A percentile compares a stretch with the other conserved stretches of the same genome.
phyloP scores from a whole-genome alignment of 1,284 basidiomycete genomes.

The Takashimella koratensis region DNA sequence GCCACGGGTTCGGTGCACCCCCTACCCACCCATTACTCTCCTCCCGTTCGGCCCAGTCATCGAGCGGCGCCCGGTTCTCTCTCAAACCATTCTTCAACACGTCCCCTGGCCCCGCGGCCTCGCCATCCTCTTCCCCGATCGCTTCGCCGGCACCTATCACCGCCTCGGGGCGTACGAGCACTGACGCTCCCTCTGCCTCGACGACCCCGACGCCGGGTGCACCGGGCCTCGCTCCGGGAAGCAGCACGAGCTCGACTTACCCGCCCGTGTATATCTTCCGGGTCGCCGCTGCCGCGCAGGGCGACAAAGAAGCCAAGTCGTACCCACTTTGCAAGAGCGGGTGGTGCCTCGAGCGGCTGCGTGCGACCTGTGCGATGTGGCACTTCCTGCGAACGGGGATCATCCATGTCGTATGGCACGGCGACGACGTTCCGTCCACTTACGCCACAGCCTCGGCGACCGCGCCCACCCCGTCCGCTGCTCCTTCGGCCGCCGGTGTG shows the following conservation, averaged over 20 bases:
- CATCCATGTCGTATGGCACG: slow-evolving; percentile 80
- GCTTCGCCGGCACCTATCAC: slow-evolving; percentile 26
- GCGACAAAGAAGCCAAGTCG: slow-evolving; percentile 31
- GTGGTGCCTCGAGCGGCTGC: slow-evolving; percentile 56
- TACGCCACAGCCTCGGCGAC: not conserved
- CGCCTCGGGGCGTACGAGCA: slow-evolving; percentile 11
- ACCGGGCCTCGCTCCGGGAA: not conserved
- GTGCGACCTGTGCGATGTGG: slow-evolving; percentile 88
- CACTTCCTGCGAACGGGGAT: slow-evolving; percentile 77
- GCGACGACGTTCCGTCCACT: slow-evolving; percentile 54
- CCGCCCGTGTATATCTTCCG: slow-evolving; percentile 48
- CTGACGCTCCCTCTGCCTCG: slow-evolving; percentile 6
- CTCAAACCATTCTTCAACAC: slow-evolving; percentile 41
- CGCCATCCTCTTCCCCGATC: slow-evolving; percentile 29
- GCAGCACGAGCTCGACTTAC: slow-evolving; percentile 6
- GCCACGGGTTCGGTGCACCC: slow-evolving; percentile 30
- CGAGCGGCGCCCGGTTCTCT: slow-evolving; percentile 54
- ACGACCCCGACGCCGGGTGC: slow-evolving; percentile 5
- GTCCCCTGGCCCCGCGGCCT: slow-evolving; percentile 18
- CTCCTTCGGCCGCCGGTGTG: not conserved
- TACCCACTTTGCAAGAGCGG: slow-evolving; percentile 72
- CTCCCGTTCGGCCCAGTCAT: slow-evolving; percentile 25
- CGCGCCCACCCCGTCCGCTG: not conserved
- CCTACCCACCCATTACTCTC: slow-evolving; percentile 20
- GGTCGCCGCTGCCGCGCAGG: slow-evolving; percentile 40